Evolutionary conservation across 306 rosid species (phyloP).

Genomic region (Cucurbita maxima): DNA sequence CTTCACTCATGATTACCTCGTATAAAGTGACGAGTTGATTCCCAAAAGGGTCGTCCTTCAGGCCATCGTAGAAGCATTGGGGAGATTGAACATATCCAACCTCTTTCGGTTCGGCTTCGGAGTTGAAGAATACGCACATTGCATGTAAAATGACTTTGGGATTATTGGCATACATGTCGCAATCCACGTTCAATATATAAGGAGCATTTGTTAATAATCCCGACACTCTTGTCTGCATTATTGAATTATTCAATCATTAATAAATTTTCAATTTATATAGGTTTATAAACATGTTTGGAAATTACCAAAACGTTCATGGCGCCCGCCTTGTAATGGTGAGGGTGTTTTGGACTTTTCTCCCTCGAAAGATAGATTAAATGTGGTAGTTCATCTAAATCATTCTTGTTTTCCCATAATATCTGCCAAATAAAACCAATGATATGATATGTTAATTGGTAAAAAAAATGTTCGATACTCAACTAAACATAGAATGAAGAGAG

Average conservation of each 20-base stretch:
- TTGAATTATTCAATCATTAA: neutral
- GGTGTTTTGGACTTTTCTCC: conserved; percentile 38
- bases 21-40: conserved; percentile 6
- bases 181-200: conserved; percentile 43
- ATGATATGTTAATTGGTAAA: too few relatives aligned
- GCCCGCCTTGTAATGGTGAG: conserved; percentile 56
- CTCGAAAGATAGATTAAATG: conserved; percentile 42
- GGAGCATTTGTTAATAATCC: conserved; percentile 61
- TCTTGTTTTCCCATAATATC: conserved; percentile 49
- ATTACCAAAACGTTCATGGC: conserved; percentile 66
- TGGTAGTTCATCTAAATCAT: conserved; percentile 18
- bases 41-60: conserved; percentile 56
- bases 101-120: too few relatives aligned
- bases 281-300: neutral
- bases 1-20: conserved; percentile 16
- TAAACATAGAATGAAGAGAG: too few relatives aligned
- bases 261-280: neutral
- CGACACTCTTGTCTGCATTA: conserved; percentile 39
- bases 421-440: neutral
- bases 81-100: conserved; percentile 43
- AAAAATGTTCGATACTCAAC: too few relatives aligned
- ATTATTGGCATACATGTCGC: conserved; percentile 51
- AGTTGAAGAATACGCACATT: conserved; percentile 8
- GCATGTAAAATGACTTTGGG: conserved; percentile 26
- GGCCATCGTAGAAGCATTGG: conserved; percentile 22